Conservation (phyloP, 495 filamentous ascomycete species). For the Penicillium daleae region DNA sequence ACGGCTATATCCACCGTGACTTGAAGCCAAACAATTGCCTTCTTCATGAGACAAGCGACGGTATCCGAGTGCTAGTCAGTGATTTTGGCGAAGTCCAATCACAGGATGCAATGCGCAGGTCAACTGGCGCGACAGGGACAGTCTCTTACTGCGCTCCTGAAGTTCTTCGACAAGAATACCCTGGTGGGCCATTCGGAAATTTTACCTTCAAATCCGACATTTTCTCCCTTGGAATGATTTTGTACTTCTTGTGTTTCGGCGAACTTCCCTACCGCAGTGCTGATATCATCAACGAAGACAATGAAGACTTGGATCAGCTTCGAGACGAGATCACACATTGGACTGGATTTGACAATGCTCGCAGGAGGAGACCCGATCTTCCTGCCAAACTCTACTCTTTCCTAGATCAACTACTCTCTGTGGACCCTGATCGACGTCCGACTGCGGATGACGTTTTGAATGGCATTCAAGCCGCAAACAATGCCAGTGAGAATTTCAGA, state of each 20-base stretch:
- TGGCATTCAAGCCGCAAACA: slow-evolving; percentile 74
- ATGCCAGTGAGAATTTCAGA: slow-evolving; percentile 57
- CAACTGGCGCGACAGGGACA: slow-evolving; percentile 92
- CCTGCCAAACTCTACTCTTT: slow-evolving; percentile 86
- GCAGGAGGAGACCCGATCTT: slow-evolving; percentile 74
- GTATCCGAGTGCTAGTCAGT: slow-evolving; percentile 81
- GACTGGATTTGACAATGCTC: slow-evolving; percentile 81
- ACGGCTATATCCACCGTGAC: slow-evolving; percentile 95
- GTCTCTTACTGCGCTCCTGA: slow-evolving; percentile 98
- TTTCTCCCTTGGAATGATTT: slow-evolving; percentile 96
- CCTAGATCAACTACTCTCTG: slow-evolving; percentile 76
- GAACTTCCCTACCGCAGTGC: slow-evolving; percentile 83
- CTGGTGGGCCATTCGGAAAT: slow-evolving; percentile 77
- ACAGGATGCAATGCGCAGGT: slow-evolving; percentile 76
- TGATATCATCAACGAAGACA: slow-evolving; percentile 83
- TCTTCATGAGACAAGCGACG: slow-evolving; percentile 72
- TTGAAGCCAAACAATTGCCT: slow-evolving; percentile 96
- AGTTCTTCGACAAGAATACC: slow-evolving; percentile 71
- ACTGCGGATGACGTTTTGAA: slow-evolving; percentile 85
- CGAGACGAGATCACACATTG: slow-evolving; percentile 85
- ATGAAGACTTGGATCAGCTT: slow-evolving; percentile 86
- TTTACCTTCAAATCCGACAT: slow-evolving; percentile 96
- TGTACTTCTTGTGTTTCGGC: slow-evolving; percentile 96
- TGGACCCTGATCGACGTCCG: slow-evolving; percentile 77
- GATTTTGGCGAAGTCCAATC: slow-evolving; percentile 96